Conservation (phyloP, 768 basidiomycete genomes). For the Boletus rufocinnamomeus region DNA sequence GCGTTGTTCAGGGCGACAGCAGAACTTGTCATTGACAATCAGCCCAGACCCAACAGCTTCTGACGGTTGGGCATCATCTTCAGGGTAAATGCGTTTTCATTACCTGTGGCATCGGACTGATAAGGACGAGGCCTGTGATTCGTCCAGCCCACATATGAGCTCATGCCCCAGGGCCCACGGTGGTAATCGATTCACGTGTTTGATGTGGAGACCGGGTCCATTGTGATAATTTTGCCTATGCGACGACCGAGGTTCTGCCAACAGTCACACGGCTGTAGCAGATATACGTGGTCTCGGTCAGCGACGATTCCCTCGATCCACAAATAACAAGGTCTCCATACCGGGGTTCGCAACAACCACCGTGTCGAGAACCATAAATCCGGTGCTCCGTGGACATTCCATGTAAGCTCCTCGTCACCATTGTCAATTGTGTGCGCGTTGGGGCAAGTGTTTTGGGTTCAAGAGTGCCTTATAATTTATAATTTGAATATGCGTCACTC, state of each 20-base stretch:
- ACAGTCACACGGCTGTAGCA: neutral
- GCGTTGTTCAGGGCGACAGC: neutral
- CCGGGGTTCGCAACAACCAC: conserved; percentile 1
- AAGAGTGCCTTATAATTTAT: neutral
- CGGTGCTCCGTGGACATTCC: neutral
- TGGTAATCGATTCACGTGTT: conserved; percentile 1
- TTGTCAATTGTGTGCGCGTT: neutral
- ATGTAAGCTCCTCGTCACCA: neutral
- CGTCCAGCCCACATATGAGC: neutral
- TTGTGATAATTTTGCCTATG: neutral
- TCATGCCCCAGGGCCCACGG: neutral
- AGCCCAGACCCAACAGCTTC: neutral
- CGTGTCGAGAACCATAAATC: neutral
- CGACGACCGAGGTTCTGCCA: neutral
- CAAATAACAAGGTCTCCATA: neutral
- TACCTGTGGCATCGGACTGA: neutral
- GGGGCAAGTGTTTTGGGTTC: neutral
- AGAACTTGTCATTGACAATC: neutral
- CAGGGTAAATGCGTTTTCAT: neutral
- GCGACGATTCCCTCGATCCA: neutral
- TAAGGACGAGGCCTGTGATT: neutral
- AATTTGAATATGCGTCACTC: neutral
- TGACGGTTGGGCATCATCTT: neutral
- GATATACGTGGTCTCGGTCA: neutral
- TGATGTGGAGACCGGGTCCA: conserved; percentile 1